Evolutionary conservation across 371 early-diverging fungal species (phyloP).

Genomic region (Apophysomyces sp.): DNA sequence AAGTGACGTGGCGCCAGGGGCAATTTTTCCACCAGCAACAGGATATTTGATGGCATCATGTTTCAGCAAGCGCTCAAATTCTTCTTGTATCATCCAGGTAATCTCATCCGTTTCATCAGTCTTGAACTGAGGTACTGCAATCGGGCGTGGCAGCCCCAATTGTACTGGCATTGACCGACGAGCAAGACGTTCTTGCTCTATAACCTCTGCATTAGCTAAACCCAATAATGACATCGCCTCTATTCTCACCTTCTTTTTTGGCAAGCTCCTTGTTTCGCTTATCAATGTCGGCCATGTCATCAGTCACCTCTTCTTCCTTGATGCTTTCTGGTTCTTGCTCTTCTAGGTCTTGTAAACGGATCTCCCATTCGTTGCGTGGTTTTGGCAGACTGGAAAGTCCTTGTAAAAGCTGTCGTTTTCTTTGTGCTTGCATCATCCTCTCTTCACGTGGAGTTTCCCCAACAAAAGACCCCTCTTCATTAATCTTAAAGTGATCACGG

Average conservation of each 20-base stretch:
- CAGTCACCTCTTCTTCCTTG: constrained; percentile 19
- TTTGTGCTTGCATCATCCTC: constrained; percentile 49
- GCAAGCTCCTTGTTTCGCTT: constrained; percentile 44
- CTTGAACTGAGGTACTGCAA: constrained; percentile 30
- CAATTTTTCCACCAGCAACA: constrained; percentile 53
- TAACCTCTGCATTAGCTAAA: background rate
- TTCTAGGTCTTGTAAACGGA: constrained; percentile 78
- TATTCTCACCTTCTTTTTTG: constrained; percentile 24
- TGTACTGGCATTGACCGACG: constrained; percentile 79
- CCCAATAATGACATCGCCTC: background rate
- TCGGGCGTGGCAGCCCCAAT: constrained; percentile 79
- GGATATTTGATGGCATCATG: constrained; percentile 77
- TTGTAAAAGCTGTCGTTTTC: constrained; percentile 48
- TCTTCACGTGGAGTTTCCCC: constrained; percentile 56
- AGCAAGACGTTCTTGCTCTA: constrained; percentile 48
- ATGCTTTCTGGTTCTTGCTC: constrained; percentile 39
- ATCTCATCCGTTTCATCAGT: constrained; percentile 23
- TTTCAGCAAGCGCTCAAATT: constrained; percentile 58
- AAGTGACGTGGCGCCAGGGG: constrained; percentile 44
- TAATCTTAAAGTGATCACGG: constrained; percentile 57
- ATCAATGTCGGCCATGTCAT: constrained; percentile 75
- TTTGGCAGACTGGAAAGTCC: constrained; percentile 76
- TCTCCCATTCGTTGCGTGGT: constrained; percentile 94
- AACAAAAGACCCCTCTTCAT: constrained; percentile 21
- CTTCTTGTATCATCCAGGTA: constrained; percentile 57